Evolutionary conservation across 1,139 yeast genomes (phyloP), one percentile per base, ranked within the genome.

Genomic region (Geotrichum klebahnii): DNA sequence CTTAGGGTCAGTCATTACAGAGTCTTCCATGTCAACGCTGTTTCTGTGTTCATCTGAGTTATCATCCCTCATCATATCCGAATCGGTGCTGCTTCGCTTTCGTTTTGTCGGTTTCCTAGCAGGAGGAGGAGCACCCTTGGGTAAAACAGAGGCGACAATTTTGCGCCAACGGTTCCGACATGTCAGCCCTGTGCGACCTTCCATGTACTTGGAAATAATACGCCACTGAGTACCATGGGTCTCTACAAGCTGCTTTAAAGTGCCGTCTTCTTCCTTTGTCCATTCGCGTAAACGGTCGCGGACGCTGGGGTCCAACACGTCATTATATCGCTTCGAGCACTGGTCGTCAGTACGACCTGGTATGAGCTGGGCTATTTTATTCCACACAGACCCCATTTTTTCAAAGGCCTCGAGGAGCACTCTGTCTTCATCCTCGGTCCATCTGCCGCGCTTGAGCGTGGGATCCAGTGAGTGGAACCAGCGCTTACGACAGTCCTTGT

Each of bases 131-230:
- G 29, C 59, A 57, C 61, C 65, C 65, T 50, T 46, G 42, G 52
- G 56, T 12, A 82, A 88, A 8, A 84, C 84, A 57, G 81, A 82
- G 0, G 94, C 82, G 43, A 85, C 83, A 41, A 90, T 77, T 62
- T 86, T 87, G 58, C 97, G 76, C 96, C 96, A 90, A 53, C 96
- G 74, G 67, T 90, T 90, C 55, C 97, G 73, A 63, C 97, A 89
- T 0, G 96, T 88, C 51, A 90, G 74, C 53, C 95, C 84, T 1
- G 97, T 95, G 51, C 97, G 72, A 44, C 92, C 85, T 39, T 78
- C 76, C 74, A 90, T 79, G 45, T 79, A 82, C 44, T 70, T 65
- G 1, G 95, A 80, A 2, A 90, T 84, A 1, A 84, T 80, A 59
- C 95, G 77, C 97, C 97, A 90, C 65, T 85, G 84, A 0, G 96